Percentiles rank a stretch among this genome's conserved stretches.
Conservation (phyloP, 1,284 basidiomycete species). For the Erythrobasidium hasegawianum region DNA sequence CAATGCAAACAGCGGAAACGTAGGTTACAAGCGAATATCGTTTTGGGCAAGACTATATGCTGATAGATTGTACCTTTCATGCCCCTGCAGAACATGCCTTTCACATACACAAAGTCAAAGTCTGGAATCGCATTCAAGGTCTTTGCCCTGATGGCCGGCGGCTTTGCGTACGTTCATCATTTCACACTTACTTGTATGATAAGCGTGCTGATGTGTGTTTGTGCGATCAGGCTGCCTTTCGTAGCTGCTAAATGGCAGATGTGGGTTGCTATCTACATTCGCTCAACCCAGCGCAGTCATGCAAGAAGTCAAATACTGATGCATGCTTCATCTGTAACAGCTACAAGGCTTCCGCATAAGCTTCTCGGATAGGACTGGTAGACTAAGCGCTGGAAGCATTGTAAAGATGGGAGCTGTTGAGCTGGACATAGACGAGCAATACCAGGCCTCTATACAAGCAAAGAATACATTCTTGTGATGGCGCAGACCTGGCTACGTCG, state of each 20-base stretch:
- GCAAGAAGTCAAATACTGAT: not conserved
- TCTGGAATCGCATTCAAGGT: slow-evolving; percentile 19
- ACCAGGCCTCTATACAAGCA: too few relatives aligned
- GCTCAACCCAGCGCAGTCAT: too few relatives aligned
- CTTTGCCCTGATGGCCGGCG: slow-evolving; percentile 20
- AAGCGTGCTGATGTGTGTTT: too few relatives aligned
- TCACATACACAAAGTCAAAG: slow-evolving; percentile 30
- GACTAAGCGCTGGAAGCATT: too few relatives aligned
- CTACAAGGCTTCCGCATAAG: slow-evolving; percentile 7
- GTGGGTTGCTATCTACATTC: slow-evolving; percentile 9
- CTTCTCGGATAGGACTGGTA: too few relatives aligned
- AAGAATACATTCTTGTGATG: too few relatives aligned
- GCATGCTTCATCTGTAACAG: not conserved
- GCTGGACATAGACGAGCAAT: too few relatives aligned
- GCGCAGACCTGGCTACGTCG: too few relatives aligned
- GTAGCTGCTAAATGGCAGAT: slow-evolving; percentile 33
- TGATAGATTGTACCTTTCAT: not conserved
- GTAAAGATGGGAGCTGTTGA: too few relatives aligned
- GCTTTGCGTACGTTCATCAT: slow-evolving; percentile 20
- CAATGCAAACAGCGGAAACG: not conserved
- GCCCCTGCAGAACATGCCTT: slow-evolving; percentile 31
- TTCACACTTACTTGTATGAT: not conserved
- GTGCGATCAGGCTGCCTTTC: slow-evolving; percentile 33
- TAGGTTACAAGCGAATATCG: not conserved
- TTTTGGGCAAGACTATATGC: too few relatives aligned